Conservation (phyloP, 805 yeast species). For the Starmerella asiatica region DNA sequence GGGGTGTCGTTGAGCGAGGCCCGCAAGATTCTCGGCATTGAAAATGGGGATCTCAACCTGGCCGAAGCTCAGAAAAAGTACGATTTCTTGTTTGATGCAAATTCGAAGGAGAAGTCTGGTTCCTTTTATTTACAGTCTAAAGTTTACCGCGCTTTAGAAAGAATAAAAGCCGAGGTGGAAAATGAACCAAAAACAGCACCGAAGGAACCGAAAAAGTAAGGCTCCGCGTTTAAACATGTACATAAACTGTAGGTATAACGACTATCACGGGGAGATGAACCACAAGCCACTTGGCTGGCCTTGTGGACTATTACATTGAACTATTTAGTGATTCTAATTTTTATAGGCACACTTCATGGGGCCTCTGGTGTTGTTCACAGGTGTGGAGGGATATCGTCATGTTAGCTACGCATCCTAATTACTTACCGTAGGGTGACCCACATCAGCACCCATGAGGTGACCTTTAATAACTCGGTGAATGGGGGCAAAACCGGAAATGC, state of each 20-base stretch:
- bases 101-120: slow-evolving; percentile 90
- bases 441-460: too few species aligned
- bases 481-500: too few species aligned
- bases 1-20: slow-evolving; percentile 86
- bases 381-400: too few species aligned
- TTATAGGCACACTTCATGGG: too few species aligned
- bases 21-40: slow-evolving; percentile 75
- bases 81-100: slow-evolving; percentile 71
- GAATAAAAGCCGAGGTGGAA: slow-evolving; percentile 66
- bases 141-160: slow-evolving; percentile 86
- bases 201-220: background rate
- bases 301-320: too few species aligned
- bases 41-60: slow-evolving; percentile 37
- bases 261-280: too few species aligned
- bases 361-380: too few species aligned
- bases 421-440: too few species aligned
- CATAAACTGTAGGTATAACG: background rate
- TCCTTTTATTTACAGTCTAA: slow-evolving; percentile 87
- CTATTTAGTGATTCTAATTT: too few species aligned
- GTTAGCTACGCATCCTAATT: too few species aligned
- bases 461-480: too few species aligned
- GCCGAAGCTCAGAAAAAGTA: slow-evolving; percentile 53
- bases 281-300: too few species aligned
- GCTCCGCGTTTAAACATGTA: background rate
- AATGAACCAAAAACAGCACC: slow-evolving; percentile 8